Base-by-base conservation (phyloP, 2,329 filamentous ascomycete genomes). In the Sordariomycetes sp. region DNA sequence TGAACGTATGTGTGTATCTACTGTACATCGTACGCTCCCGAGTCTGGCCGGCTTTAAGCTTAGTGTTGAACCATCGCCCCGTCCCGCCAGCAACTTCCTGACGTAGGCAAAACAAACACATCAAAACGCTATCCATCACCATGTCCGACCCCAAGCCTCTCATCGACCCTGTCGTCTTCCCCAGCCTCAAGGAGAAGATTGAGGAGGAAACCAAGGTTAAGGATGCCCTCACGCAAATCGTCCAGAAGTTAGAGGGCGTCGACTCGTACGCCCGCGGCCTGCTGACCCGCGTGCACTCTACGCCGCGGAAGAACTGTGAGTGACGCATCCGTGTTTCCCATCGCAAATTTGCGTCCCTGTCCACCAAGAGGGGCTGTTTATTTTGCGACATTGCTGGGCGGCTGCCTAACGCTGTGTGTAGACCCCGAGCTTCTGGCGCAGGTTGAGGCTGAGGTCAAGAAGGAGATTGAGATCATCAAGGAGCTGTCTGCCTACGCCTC, bases 211-310 rank as follows among this genome's bases (percentile, higher is more conserved):
- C 82, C 10, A 77, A 80, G 57, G 84, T 95, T 57, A 84, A 89
- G 65, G 92, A 97, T 75, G 84, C 89, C 65, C 80, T 99, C 58
- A 82, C 85, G 62, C 84, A 90, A 58, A 87, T 95, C 64, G 80
- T 94, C 52, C 86, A 94, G 67, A 81, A 79, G 50, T 81, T 97
- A 42, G 89, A 95, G 66, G 87, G 90, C 66, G 85, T 90, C 80
- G 87, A 89, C 62, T 83, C 89, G 64, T 84, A 84, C 60, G 86
- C 87, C 24, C 89, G 92, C 65, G 90, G 91, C 52, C 80, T 91
- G 57, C 81, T 97, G 55, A 94, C 92, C 42, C 80, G 89, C 67
- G 89, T 94, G 54, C 94, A 99, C 72, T 94, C 91, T 2, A 96
- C 90, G 4, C 85, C 89, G 13, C 80, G 84, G 60, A 68, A 75